Base-by-base conservation (phyloP, 1,284 basidiomycete genomes). In the Ustilago xerochloae region DNA sequence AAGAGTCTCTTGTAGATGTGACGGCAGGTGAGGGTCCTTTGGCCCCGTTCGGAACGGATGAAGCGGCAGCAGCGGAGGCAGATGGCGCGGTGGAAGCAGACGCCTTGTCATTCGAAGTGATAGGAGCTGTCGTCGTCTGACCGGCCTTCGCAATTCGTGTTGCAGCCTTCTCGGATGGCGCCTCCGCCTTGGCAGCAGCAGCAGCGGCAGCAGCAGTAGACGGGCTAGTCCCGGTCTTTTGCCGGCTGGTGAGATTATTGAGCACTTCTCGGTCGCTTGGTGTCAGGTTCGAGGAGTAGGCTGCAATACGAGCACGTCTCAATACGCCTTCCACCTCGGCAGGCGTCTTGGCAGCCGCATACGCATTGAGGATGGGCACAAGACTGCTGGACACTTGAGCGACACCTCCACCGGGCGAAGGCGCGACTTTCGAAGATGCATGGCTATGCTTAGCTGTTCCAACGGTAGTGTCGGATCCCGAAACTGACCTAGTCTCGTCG, bases 261-360 rank as follows among this genome's bases (percentile, higher is more conserved):
- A 81, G 63, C 36, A 77, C 77, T 41, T 81, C 80, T 15, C 75
- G 63, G 33, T 81, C 80, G 53, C 59, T 74, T 1, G 69, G 59
- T 6, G 79, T 57, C 4, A 81, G 64, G 2, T 45, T 69, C 36
- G 68, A 66, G 28, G 80, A 77, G 53, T 79, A 75, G 28, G 77
- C 67, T 6, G 79, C 75, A 29, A 80, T 70, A 20, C 79, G 66
- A 15, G 80, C 80, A 15, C 79, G 58, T 26, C 79, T 59, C 22
- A 80, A 45, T 16, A 81, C 80, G 20, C 64, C 75, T 32, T 81
- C 80, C 12, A 81, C 33, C 57, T 81, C 80, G 6, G 77, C 66
- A 2, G 75, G 65, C 29, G 79, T 81, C 73, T 81, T 81, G n/a
- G 80, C 80, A 29, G 72, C 75, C 6, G 75, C 70, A 54, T 81